phyloP scores from a whole-genome alignment of 768 basidiomycete species.

The Pluteus cervinus region DNA sequence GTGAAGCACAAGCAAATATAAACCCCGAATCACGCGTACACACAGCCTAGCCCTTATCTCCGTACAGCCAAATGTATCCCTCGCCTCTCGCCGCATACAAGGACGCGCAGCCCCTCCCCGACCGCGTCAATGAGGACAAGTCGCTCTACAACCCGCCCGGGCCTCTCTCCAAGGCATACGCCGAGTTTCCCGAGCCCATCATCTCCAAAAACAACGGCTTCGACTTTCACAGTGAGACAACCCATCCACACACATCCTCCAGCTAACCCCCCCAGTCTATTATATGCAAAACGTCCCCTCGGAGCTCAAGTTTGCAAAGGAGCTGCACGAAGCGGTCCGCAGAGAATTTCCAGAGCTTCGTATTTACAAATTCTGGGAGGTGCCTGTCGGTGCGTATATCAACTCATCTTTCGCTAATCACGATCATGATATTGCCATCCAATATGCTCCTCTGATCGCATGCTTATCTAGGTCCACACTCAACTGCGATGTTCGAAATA shows the following conservation, averaged over 20 bases:
- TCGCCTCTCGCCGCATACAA: slow-evolving; percentile 34
- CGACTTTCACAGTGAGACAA: slow-evolving; percentile 64
- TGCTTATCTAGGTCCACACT: slow-evolving; percentile 46
- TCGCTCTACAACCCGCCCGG: slow-evolving; percentile 44
- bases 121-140: slow-evolving; percentile 44
- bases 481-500: slow-evolving; percentile 68
- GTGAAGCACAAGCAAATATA: slow-evolving; percentile 1
- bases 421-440: background rate
- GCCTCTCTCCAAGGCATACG: slow-evolving; percentile 44
- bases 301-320: slow-evolving; percentile 42
- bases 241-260: background rate
- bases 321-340: slow-evolving; percentile 53
- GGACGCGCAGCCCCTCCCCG: slow-evolving; percentile 35
- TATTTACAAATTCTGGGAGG: slow-evolving; percentile 58
- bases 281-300: slow-evolving; percentile 42
- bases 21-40: background rate
- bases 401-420: background rate
- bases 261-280: slow-evolving; percentile 41
- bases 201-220: slow-evolving; percentile 51
- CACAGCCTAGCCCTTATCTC: too few relatives aligned
- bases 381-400: slow-evolving; percentile 43
- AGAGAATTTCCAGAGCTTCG: slow-evolving; percentile 71
- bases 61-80: too few relatives aligned
- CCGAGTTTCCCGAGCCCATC: slow-evolving; percentile 51
- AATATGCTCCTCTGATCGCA: background rate